Conservation (phyloP, 2,329 filamentous ascomycete species). For the Rhexocercosporidium sp. region DNA sequence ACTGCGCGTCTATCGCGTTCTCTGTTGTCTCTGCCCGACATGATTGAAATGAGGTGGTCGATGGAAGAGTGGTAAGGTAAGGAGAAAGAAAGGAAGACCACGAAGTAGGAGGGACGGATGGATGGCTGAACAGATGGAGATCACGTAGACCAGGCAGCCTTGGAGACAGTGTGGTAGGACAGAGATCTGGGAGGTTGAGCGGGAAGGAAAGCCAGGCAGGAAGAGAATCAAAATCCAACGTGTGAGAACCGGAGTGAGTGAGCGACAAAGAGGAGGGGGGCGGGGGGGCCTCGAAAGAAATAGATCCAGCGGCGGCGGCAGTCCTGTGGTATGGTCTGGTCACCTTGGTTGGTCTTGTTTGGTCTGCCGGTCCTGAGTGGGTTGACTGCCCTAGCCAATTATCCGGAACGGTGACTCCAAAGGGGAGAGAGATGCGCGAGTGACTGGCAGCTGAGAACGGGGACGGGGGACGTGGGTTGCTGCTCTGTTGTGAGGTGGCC, state of each 20-base stretch:
- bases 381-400: conserved; percentile 28
- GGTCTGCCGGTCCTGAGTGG: not conserved
- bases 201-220: not conserved
- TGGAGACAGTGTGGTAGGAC: conserved; percentile 36
- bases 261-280: conserved; percentile 21
- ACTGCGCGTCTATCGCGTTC: conserved; percentile 40
- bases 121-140: conserved; percentile 39
- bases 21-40: conserved; percentile 34
- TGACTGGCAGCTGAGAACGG: conserved; percentile 29
- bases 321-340: conserved; percentile 1
- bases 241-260: conserved; percentile 18
- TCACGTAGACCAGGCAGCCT: conserved; percentile 44
- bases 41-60: conserved; percentile 28
- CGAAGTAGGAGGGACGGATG: conserved; percentile 37
- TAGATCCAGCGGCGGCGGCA: conserved; percentile 28
- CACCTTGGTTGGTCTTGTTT: not conserved
- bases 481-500: conserved; percentile 25
- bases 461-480: not conserved
- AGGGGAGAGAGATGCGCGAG: conserved; percentile 26
- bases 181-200: conserved; percentile 20
- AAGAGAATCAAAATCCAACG: conserved; percentile 20
- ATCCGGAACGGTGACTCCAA: conserved; percentile 35
- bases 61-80: conserved; percentile 38
- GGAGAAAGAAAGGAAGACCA: conserved; percentile 39
- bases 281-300: conserved; percentile 37